Conservation (phyloP, 2,329 filamentous ascomycete genomes). For the Monilinia aucupariae region DNA sequence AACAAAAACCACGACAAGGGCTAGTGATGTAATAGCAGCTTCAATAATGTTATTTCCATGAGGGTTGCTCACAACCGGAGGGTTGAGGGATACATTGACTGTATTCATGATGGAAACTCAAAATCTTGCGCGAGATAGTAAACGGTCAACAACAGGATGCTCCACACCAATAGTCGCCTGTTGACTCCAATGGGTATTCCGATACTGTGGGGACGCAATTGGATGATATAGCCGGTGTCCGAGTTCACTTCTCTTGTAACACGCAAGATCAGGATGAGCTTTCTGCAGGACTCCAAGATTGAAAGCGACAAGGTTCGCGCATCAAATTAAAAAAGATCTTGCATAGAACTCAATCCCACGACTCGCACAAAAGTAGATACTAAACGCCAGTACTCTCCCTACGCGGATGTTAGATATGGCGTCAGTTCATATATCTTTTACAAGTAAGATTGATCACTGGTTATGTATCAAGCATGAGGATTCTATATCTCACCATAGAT, state of each 20-base stretch:
- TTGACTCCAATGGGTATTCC: background rate
- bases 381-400: background rate
- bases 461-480: too few species aligned
- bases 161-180: background rate
- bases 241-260: background rate
- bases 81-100: conserved; percentile 14
- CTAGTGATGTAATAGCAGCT: conserved; percentile 8
- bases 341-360: background rate
- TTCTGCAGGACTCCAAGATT: background rate
- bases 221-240: background rate
- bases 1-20: conserved; percentile 17
- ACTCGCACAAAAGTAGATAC: too few species aligned
- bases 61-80: conserved; percentile 10
- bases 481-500: too few species aligned
- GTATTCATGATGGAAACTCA: background rate
- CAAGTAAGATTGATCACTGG: too few species aligned
- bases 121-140: background rate
- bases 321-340: background rate
- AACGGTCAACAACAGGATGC: background rate
- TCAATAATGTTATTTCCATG: conserved; percentile 10
- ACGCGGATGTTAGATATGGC: too few species aligned
- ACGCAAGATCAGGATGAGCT: background rate
- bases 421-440: too few species aligned
- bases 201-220: background rate
- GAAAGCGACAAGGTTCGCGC: background rate